Evolutionary conservation across 1,139 yeast genomes (phyloP).

Genomic region (Diutina scorzettiae): DNA sequence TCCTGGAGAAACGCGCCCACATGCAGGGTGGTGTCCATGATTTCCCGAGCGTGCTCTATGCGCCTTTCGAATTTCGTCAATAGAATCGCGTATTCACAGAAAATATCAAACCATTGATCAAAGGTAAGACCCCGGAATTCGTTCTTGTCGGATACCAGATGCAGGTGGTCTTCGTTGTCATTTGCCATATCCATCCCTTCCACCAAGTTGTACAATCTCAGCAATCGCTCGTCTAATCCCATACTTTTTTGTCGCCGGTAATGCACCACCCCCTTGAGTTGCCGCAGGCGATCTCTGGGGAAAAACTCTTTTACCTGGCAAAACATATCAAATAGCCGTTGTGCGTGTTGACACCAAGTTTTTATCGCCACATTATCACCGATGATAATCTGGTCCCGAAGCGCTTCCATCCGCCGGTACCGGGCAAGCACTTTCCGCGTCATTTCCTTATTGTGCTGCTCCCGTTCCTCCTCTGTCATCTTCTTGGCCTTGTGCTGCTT

Average conservation of each 20-base stretch:
- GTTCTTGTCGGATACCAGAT: conserved; percentile 30
- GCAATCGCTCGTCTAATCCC: conserved; percentile 61
- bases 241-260: conserved; percentile 49
- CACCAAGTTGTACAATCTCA: conserved; percentile 51
- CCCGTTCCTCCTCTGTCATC: conserved; percentile 43
- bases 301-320: conserved; percentile 67
- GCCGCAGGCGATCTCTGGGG: conserved; percentile 59
- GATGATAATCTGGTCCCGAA: conserved; percentile 39
- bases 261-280: conserved; percentile 55
- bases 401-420: conserved; percentile 47
- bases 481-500: conserved; percentile 12
- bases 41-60: conserved; percentile 51
- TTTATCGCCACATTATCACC: conserved; percentile 53
- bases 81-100: conserved; percentile 64
- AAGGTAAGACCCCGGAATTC: conserved; percentile 68
- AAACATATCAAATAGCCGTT: conserved; percentile 74
- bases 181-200: conserved; percentile 38
- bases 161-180: conserved; percentile 20
- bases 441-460: conserved; percentile 47
- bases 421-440: conserved; percentile 52
- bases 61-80: conserved; percentile 52
- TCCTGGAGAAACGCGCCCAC: conserved; percentile 69
- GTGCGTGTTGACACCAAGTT: conserved; percentile 78
- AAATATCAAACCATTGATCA: conserved; percentile 75
- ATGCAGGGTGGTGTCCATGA: conserved; percentile 61